Evolutionary conservation across 164 flowering plant genomes (phyloP), one percentile per base, ranked within the genome.

Genomic region (Cinnamomum micranthum): DNA sequence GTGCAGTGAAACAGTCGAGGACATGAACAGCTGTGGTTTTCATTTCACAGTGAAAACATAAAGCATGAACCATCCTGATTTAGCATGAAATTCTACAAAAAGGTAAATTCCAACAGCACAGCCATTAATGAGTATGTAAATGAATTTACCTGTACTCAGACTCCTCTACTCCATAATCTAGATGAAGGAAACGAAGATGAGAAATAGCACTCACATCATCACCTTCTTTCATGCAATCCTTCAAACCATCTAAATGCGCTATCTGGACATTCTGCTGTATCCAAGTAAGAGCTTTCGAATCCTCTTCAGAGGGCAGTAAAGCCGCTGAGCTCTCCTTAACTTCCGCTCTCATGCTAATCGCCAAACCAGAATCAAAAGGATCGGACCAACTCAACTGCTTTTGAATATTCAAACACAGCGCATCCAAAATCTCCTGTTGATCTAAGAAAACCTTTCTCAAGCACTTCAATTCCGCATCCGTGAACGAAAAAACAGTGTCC

Each of bases 221-320:
- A 41, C 77, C 86, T 9, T 71, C 81, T 59, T 81, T 78, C 75
- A 88, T 20, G 64, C 86, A 76, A 31, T 82, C 83, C 78, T 65
- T 87, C 85, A 93, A 82, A 23, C 85, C 89, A 74, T 89, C 91
- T 85, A 95, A 81, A 84, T 95, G 97, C 4, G 86, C 88, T 20
- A 78, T 69, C 86, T 95, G 99, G 72, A 89, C 89, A 80, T 69
- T 78, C 81, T 75, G 86, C 71, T 76, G 87, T n/a, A 92, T 80
- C 85, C 76, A 77, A 12, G 71, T 75, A 20, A 92, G 82, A 65
- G 79, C 77, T 73, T 78, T 82, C n/a, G 72, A 24, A 70, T 87
- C 66, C 20, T 68, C 58, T 2, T 52, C 87, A 79, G 82, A 87
- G 66, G 72, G 81, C 31, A 7, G 58, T 55, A 20, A 2, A 0